Base-by-base conservation (phyloP, 495 filamentous ascomycete species). In the Penicillium ucsense region DNA sequence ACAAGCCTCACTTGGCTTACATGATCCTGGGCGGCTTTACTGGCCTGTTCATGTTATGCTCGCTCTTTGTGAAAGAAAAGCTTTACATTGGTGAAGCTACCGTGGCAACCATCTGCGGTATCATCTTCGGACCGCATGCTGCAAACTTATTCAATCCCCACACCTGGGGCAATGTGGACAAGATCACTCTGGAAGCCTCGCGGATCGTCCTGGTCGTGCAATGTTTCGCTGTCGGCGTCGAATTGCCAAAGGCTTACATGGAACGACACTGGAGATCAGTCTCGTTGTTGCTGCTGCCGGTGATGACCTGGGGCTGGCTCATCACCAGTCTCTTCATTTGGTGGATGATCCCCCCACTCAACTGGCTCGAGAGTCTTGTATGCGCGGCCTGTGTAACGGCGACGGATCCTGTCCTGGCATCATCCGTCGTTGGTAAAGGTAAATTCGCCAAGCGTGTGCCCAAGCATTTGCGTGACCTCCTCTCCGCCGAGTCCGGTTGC, bases 71-170 rank as follows among this genome's bases (percentile, higher is more conserved):
- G 66, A 99, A 99, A 75, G 94, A 99, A 72, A 83, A 86, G 57
- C 78, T 99, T 46, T 99, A 99, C 71, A 97, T 99, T 48, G 94
- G 94, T 56, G 94, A 99, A 78, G 94, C 94, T 29, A 95, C 94
- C 7, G 86, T 99, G 7, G 94, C 94, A 35, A 97, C 94, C 3
- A 64, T 99, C 40, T 95, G 89, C 64, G 94, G 94, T 42, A 84
- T 97, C 66, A 95, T 99, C 56, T 97, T 99, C 62, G 94, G 94
- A 0, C 94, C 94, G 6, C 85, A 95, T 75, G 92, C 85, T 9
- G 91, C 90, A 45, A 85, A 91, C 57, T 76, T 95, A 35, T 94
- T 99, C 66, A 76, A 92, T 56, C 94, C 94, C 4, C 49, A 64
- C 6, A 67, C 77, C 47, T 99, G 94, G 94, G 91, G 91, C 37